Evolutionary conservation across 2,329 filamentous ascomycete species (phyloP).

Genomic region (Cryphonectria radicalis): DNA sequence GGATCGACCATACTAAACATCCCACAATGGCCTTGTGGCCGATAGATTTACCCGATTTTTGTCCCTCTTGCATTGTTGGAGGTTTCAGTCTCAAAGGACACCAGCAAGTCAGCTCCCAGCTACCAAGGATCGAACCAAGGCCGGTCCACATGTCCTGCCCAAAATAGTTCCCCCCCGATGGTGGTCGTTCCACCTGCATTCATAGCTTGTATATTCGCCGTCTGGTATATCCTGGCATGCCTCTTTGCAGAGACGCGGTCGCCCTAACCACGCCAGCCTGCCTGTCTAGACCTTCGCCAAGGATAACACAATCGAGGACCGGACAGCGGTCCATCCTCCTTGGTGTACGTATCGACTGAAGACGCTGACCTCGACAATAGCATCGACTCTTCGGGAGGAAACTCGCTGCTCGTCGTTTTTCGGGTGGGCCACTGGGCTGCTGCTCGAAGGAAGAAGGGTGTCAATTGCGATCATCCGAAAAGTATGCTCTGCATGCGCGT

Average conservation of each 20-base stretch:
- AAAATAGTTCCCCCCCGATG: too few relatives aligned
- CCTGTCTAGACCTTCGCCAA: not conserved
- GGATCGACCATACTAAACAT: not conserved
- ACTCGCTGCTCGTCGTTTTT: constrained; percentile 16
- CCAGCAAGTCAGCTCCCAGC: not conserved
- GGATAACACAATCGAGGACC: constrained; percentile 11
- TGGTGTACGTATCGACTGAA: constrained; percentile 9
- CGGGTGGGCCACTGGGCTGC: constrained; percentile 7
- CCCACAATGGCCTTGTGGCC: too few relatives aligned
- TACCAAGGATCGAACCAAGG: not conserved
- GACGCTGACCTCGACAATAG: constrained; percentile 1
- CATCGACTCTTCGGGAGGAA: constrained; percentile 5
- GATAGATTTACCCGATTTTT: not conserved
- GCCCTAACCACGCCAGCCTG: not conserved
- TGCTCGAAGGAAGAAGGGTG: constrained; percentile 16
- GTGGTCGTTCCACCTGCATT: not conserved
- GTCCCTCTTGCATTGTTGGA: not conserved
- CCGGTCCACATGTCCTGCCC: not conserved
- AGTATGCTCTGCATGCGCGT: not conserved
- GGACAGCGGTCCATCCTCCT: constrained; percentile 2
- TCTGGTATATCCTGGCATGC: not conserved
- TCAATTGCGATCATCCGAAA: not conserved
- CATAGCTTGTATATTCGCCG: not conserved
- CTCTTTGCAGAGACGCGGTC: not conserved
- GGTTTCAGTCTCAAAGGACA: not conserved